These are phyloP conservation scores for bread wheat (Triticum aestivum) DNA, from an alignment of 176 grass and related monocot species.

Conservation along the genomic window DNA sequence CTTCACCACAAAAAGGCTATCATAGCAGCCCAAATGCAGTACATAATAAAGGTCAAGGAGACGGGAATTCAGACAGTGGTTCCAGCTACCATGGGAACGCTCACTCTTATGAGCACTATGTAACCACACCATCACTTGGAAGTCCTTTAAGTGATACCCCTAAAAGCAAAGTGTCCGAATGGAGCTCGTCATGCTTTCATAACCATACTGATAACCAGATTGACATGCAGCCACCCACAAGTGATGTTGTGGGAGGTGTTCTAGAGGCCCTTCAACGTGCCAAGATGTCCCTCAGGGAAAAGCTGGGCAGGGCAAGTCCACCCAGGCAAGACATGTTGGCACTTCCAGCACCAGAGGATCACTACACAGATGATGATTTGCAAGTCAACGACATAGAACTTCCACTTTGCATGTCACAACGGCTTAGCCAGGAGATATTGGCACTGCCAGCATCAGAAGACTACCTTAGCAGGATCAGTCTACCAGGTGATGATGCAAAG, in stretches of 20 bases:
- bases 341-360: conserved; percentile 39
- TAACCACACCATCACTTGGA: conserved; percentile 40
- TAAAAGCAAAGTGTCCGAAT: conserved; percentile 49
- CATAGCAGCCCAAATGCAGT: conserved; percentile 16
- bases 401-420: conserved; percentile 26
- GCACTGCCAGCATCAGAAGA: conserved; percentile 20
- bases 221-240: conserved; percentile 38
- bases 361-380: conserved; percentile 25
- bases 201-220: conserved; percentile 52
- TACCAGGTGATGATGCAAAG: conserved; percentile 32
- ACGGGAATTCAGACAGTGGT: conserved; percentile 48
- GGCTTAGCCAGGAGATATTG: conserved; percentile 34
- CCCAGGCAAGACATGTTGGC: conserved; percentile 34
- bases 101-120: conserved; percentile 15
- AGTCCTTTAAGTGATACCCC: conserved; percentile 49
- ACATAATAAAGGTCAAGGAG: conserved; percentile 19
- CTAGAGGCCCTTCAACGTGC: conserved; percentile 76
- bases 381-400: conserved; percentile 28
- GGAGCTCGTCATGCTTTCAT: conserved; percentile 53
- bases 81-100: conserved; percentile 39
- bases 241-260: conserved; percentile 58
- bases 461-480: conserved; percentile 25
- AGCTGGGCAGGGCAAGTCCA: conserved; percentile 39
- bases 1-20: conserved; percentile 24
- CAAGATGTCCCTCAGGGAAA: conserved; percentile 71